A percentile compares a stretch with the other conserved stretches of the same genome.
Conservation (phyloP, 306 rosid genomes). For the Cicer yamashitae region DNA sequence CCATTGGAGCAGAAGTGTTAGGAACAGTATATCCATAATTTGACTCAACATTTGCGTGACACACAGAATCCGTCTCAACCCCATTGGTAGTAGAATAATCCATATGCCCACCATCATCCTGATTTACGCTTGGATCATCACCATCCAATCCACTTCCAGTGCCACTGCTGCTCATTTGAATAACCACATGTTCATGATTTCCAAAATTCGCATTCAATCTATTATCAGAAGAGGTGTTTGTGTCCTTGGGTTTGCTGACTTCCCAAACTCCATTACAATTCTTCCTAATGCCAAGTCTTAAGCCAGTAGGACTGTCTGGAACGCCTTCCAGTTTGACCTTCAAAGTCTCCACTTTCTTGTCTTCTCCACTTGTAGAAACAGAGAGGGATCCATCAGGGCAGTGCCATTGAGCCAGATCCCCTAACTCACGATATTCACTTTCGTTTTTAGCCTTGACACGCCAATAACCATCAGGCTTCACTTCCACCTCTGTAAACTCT, state of each 20-base stretch:
- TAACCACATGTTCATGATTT: conserved; percentile 67
- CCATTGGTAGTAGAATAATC: conserved; percentile 73
- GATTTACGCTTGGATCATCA: conserved; percentile 93
- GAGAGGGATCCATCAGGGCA: conserved; percentile 70
- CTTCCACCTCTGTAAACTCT: conserved; percentile 87
- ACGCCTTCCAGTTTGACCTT: conserved; percentile 85
- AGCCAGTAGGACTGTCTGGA: conserved; percentile 74
- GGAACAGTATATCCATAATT: conserved; percentile 64
- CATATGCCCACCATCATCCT: conserved; percentile 70
- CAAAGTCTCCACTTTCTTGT: conserved; percentile 56
- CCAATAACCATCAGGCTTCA: conserved; percentile 97
- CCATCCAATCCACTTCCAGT: conserved; percentile 87
- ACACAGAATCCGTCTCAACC: conserved; percentile 76
- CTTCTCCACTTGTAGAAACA: conserved; percentile 53
- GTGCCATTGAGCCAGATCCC: conserved; percentile 83
- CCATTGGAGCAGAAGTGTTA: conserved; percentile 57
- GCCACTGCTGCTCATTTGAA: conserved; percentile 97
- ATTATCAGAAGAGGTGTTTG: conserved; percentile 65
- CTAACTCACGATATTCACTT: conserved; percentile 75
- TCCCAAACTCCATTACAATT: conserved; percentile 85
- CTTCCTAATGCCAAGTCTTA: conserved; percentile 80
- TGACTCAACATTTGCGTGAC: conserved; percentile 63
- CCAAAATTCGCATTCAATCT: conserved; percentile 63
- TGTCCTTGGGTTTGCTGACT: conserved; percentile 75
- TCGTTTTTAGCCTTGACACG: conserved; percentile 87